Evolutionary conservation across 768 basidiomycete genomes (phyloP).

Genomic region (Strobilomyces confusus): DNA sequence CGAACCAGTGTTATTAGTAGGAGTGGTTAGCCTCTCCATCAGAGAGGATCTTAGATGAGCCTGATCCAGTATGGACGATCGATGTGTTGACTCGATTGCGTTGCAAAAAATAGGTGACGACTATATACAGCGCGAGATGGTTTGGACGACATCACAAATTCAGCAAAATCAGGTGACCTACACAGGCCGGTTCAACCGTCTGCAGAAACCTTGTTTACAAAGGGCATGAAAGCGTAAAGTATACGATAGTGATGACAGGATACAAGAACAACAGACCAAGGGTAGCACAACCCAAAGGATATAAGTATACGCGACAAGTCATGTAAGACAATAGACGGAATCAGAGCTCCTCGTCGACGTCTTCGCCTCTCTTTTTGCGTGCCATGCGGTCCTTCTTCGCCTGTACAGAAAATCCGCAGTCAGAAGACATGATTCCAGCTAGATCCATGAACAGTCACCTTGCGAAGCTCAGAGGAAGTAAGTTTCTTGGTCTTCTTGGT

Average conservation of each 20-base stretch:
- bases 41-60: too few relatives aligned
- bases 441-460: slow-evolving; percentile 40
- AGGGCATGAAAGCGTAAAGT: too few relatives aligned
- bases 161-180: too few relatives aligned
- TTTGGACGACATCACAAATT: too few relatives aligned
- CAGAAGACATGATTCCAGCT: slow-evolving; percentile 5
- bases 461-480: slow-evolving; percentile 77
- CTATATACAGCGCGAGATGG: too few relatives aligned
- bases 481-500: slow-evolving; percentile 83
- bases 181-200: too few relatives aligned
- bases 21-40: too few relatives aligned
- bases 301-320: slow-evolving; percentile 9
- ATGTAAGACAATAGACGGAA: slow-evolving; percentile 9
- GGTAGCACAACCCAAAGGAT: slow-evolving; percentile 14
- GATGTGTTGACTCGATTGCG: too few relatives aligned
- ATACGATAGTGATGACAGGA: slow-evolving; percentile 17
- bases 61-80: too few relatives aligned
- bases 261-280: slow-evolving; percentile 19
- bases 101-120: too few relatives aligned
- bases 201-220: too few relatives aligned
- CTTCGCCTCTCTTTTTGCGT: slow-evolving; percentile 83
- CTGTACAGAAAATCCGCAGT: slow-evolving; percentile 18
- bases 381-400: slow-evolving; percentile 96
- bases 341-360: slow-evolving; percentile 60
- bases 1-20: too few relatives aligned